Base-by-base conservation (phyloP, 192 early-diverging fungal species). In the Fimicolochytrium jonesii region DNA sequence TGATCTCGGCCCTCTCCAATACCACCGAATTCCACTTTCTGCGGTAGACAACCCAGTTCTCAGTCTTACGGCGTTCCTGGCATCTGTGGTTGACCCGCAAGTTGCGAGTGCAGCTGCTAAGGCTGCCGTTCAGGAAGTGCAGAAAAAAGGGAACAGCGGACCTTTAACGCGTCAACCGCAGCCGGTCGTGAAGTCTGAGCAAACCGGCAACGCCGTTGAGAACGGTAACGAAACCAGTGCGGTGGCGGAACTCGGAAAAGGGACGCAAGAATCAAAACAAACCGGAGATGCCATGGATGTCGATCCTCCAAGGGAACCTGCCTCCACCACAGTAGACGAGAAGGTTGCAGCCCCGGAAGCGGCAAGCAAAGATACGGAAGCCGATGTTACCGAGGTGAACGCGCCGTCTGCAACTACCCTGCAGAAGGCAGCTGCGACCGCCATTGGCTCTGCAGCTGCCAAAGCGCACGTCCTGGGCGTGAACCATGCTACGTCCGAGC, bases 371-470 rank as follows among this genome's bases (percentile, higher is more conserved):
- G 46, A 15, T n/a, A 25, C 13, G 15, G 57, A 15, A 9, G 25
- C 11, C 4, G 33, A 13, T 29, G 50, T 5, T 10, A 51, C 47
- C 2, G 17, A 58, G 22, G 11, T 30, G 9, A 4, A 60, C 11
- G 5, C 56, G 10, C n/a, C n/a, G n/a, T n/a, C n/a, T n/a, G 39
- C 39, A 41, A 50, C 52, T 6, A 7, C 9, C n/a, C 62, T 97
- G 20, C 88, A 90, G 52, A 86, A 85, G 29, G 90, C 91, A 2
- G 89, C 89, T 0, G 86, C 92, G 0, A 84, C 88, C 0, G 97
- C 97, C 1, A 76, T 99, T 9, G 95, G 90, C 0, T 84, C 95
- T 1, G 95, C 94, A 0, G 92, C 94, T 1, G 94, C 86, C 25
- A 97, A 97, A 71, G 90, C 94, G 11, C 76, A 89, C 34, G 77